A percentile compares a stretch with the other conserved stretches of the same genome.
phyloP scores from a whole-genome alignment of 2,329 filamentous ascomycete genomes.

The Bipolaris zeicola region DNA sequence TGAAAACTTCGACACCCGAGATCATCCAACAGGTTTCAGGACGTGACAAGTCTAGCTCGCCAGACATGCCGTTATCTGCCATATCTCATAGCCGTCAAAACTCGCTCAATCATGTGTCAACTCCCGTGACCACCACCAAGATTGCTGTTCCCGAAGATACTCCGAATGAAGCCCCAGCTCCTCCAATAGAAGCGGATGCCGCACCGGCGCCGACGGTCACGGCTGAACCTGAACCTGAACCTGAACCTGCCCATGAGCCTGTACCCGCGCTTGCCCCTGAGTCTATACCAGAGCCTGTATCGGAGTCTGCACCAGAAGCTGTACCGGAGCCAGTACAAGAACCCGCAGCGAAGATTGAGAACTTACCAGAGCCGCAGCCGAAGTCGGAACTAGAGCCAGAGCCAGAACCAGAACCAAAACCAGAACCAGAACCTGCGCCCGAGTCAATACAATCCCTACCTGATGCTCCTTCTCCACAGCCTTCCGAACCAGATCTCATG shows the following conservation, averaged over 20 bases:
- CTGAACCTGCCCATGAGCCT: conserved; percentile 7
- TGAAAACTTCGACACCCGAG: conserved; percentile 10
- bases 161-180: conserved; percentile 10
- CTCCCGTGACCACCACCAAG: conserved; percentile 20
- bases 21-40: conserved; percentile 10
- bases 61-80: conserved; percentile 50
- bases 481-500: conserved; percentile 53
- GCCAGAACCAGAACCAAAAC: not conserved
- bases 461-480: conserved; percentile 19
- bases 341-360: not conserved
- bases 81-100: conserved; percentile 48
- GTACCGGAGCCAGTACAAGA: conserved; percentile 1
- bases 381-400: not conserved
- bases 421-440: not conserved
- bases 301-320: not conserved
- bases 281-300: not conserved
- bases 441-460: conserved; percentile 12
- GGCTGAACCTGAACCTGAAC: conserved; percentile 1
- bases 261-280: conserved; percentile 3
- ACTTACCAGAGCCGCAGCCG: not conserved
- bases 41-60: conserved; percentile 49
- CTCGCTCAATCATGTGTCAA: conserved; percentile 39
- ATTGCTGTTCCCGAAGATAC: conserved; percentile 6
- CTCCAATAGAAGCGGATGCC: conserved; percentile 4
- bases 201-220: conserved; percentile 4